A percentile compares a stretch with the other conserved stretches of the same genome.
Conservation (phyloP, 441 rosid species). For the Brassica hybrid region DNA sequence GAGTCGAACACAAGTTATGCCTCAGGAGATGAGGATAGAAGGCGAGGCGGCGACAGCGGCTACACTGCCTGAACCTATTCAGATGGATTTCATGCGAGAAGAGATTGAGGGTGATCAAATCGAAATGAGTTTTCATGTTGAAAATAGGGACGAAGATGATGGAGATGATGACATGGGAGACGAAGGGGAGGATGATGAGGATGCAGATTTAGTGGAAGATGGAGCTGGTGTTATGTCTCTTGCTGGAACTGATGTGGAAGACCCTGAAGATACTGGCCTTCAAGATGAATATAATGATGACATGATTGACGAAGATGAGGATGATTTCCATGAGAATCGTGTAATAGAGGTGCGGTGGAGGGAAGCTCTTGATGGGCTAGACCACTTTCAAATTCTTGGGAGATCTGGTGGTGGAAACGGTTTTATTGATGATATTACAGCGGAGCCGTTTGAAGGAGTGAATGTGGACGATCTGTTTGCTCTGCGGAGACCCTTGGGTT, state of each 20-base stretch:
- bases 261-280: slow-evolving; percentile 92
- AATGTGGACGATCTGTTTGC: slow-evolving; percentile 97
- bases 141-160: slow-evolving; percentile 90
- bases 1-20: slow-evolving; percentile 54
- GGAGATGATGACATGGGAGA: slow-evolving; percentile 97
- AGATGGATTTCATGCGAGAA: slow-evolving; percentile 89
- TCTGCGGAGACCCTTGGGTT: slow-evolving; percentile 88
- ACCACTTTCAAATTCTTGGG: slow-evolving; percentile 90
- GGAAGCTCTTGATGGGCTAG: slow-evolving; percentile 95
- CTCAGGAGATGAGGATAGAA: slow-evolving; percentile 83
- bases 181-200: slow-evolving; percentile 96
- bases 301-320: slow-evolving; percentile 97
- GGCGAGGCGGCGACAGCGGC: slow-evolving; percentile 50
- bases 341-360: slow-evolving; percentile 97
- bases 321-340: slow-evolving; percentile 88
- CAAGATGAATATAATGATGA: slow-evolving; percentile 96
- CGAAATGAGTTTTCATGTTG: slow-evolving; percentile 83
- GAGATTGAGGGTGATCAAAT: slow-evolving; percentile 90
- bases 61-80: slow-evolving; percentile 61
- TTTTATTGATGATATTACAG: slow-evolving; percentile 90
- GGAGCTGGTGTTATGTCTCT: slow-evolving; percentile 97
- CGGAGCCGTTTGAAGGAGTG: slow-evolving; percentile 98
- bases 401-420: slow-evolving; percentile 80
- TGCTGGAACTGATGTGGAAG: slow-evolving; percentile 95
- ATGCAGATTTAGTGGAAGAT: slow-evolving; percentile 93